phyloP scores from a whole-genome alignment of 176 grass and related monocot species.

The Ampelocalamus luodianensis region DNA sequence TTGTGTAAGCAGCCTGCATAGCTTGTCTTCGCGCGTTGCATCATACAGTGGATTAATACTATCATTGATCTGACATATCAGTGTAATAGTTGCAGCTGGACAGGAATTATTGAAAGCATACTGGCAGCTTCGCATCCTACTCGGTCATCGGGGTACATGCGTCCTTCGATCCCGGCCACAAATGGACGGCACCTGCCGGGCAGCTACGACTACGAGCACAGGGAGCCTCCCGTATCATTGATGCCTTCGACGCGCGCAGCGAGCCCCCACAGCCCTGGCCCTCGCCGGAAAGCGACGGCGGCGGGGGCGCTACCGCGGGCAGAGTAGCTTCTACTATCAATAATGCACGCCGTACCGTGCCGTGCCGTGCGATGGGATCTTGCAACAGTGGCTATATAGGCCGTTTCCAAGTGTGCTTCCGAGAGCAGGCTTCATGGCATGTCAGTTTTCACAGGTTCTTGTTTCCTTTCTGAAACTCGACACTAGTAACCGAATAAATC shows the following conservation, averaged over 20 bases:
- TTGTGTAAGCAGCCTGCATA: too few relatives aligned
- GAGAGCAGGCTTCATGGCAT: background rate
- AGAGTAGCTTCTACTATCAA: background rate
- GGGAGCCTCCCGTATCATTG: background rate
- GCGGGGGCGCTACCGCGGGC: background rate
- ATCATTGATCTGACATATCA: background rate
- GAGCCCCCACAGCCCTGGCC: background rate
- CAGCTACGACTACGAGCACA: background rate
- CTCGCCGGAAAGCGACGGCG: background rate
- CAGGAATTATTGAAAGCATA: background rate
- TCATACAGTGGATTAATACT: background rate
- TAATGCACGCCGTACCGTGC: background rate
- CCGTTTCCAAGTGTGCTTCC: background rate
- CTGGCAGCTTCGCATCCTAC: background rate
- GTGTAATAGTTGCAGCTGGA: background rate
- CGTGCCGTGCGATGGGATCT: background rate
- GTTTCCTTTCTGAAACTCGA: background rate
- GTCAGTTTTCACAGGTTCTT: background rate
- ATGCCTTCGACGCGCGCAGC: background rate
- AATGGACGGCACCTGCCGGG: background rate
- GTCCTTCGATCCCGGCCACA: background rate
- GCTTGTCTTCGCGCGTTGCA: background rate
- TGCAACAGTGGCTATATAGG: background rate
- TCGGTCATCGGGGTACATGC: background rate
- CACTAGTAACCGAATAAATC: background rate